Evolutionary conservation across 192 early-diverging fungal species (phyloP).

Genomic region (Backusella morwellensis): DNA sequence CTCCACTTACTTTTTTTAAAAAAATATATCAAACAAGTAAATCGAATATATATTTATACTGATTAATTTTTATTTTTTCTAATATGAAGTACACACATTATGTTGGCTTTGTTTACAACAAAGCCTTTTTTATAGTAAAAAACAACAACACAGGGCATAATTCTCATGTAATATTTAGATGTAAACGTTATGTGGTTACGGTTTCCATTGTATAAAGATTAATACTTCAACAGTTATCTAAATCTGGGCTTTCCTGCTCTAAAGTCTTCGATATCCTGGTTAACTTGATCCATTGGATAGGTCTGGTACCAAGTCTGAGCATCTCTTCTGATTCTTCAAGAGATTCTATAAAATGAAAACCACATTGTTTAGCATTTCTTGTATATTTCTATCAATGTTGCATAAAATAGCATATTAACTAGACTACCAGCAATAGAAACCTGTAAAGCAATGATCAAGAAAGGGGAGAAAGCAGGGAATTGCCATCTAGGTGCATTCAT

Average conservation of each 20-base stretch:
- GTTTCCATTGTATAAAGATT: neutral
- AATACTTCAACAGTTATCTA: constrained; percentile 68
- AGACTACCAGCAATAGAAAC: constrained; percentile 58
- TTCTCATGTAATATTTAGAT: no score
- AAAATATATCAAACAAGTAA: no score
- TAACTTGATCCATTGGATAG: constrained; percentile 57
- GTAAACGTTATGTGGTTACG: no score
- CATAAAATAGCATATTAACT: constrained; percentile 44
- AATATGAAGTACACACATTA: no score
- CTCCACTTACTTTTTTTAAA: no score
- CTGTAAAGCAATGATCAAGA: constrained; percentile 50
- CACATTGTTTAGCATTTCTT: neutral
- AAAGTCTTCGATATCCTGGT: constrained; percentile 62
- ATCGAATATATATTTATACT: no score
- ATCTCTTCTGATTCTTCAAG: constrained; percentile 52
- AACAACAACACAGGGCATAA: no score
- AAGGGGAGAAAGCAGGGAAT: neutral
- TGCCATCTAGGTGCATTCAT: neutral
- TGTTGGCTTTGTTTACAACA: no score
- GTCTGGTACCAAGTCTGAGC: constrained; percentile 56
- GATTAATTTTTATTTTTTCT: no score
- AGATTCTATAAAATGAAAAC: constrained; percentile 44
- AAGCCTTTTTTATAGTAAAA: no score
- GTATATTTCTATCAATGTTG: neutral
- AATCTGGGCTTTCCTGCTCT: constrained; percentile 63